phyloP scores from a whole-genome alignment of 192 early-diverging fungal species.

The Backusella tuberculispora region DNA sequence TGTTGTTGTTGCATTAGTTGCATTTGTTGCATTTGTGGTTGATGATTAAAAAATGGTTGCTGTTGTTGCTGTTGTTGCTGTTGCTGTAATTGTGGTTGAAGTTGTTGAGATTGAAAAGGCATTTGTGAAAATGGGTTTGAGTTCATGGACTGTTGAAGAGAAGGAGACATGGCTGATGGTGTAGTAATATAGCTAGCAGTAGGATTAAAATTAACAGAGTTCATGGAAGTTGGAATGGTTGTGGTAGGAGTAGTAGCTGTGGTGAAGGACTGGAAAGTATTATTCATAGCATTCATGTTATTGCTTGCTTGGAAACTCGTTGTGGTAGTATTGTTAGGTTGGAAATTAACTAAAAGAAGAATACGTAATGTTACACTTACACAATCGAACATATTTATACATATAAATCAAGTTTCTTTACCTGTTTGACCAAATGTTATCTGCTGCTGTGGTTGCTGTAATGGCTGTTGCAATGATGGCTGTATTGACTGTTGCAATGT shows the following conservation, averaged over 20 bases:
- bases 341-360: conserved; percentile 8
- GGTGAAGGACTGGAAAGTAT: not conserved
- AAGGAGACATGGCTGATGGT: not conserved
- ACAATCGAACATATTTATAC: conserved; percentile 9
- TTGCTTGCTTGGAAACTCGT: conserved; percentile 3
- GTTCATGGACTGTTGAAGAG: conserved; percentile 27
- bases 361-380: conserved; percentile 7
- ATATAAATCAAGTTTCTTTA: conserved; percentile 1
- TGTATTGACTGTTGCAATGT: conserved; percentile 16
- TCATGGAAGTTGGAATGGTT: not conserved
- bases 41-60: conserved; percentile 1
- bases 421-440: conserved; percentile 5
- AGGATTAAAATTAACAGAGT: not conserved
- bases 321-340: not conserved
- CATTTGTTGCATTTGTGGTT: conserved; percentile 31
- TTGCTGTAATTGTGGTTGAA: conserved; percentile 9
- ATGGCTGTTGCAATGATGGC: conserved; percentile 1
- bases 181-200: not conserved
- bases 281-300: not conserved
- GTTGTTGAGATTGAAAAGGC: conserved; percentile 35
- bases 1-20: conserved; percentile 28
- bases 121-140: conserved; percentile 19
- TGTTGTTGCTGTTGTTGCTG: conserved; percentile 38
- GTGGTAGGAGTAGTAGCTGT: not conserved
- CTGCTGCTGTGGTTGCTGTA: conserved; percentile 22